Conservation (phyloP, 208 protist genomes). For the Plasmodiophora brassicae region DNA sequence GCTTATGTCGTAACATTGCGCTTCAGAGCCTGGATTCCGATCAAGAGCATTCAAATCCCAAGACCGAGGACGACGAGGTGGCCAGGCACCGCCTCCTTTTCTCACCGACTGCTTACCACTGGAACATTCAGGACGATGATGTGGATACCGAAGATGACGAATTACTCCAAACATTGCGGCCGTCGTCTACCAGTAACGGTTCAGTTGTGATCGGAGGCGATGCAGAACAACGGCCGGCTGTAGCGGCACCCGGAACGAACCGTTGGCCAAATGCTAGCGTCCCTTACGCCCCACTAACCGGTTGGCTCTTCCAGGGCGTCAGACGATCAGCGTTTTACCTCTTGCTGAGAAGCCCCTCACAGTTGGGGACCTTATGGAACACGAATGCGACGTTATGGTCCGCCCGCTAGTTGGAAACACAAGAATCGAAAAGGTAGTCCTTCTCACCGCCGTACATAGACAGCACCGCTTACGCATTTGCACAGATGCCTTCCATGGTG, state of each 20-base stretch:
- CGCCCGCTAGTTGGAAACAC: neutral
- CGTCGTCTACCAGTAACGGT: neutral
- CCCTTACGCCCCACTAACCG: neutral
- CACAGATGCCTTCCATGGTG: neutral
- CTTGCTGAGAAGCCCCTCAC: neutral
- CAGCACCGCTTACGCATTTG: too few species aligned
- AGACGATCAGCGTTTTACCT: neutral
- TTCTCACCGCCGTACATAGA: too few species aligned
- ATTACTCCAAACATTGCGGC: neutral
- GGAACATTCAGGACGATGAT: neutral
- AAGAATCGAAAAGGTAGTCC: neutral
- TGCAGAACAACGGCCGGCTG: neutral
- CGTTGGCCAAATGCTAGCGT: neutral
- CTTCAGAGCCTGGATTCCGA: too few species aligned
- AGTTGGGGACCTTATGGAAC: neutral
- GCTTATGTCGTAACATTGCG: too few species aligned
- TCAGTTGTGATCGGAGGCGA: neutral
- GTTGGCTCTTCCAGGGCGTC: neutral
- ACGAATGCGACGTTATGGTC: constrained; percentile 30
- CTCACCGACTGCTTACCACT: neutral
- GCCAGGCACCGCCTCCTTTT: neutral
- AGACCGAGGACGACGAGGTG: neutral
- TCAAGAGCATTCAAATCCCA: too few species aligned
- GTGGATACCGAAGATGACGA: neutral
- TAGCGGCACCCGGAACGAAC: neutral